Base-by-base conservation (phyloP, 345 rosid species). In the Excoecaria agallocha region DNA sequence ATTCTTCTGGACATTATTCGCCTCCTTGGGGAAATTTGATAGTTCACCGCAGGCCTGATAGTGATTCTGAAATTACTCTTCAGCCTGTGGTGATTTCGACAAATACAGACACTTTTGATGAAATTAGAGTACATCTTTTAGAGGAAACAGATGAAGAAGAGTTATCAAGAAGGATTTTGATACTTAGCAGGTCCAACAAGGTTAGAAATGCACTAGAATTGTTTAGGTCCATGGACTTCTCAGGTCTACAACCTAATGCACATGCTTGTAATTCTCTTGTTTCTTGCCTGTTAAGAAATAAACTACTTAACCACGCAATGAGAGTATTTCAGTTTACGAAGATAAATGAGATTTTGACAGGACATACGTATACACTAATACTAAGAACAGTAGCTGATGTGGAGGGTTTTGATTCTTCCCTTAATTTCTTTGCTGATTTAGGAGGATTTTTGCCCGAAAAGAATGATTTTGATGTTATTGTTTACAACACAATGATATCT, bases 221-320 rank as follows among this genome's bases (percentile, higher is more conserved):
- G 70, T 86, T 74, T 67, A 79, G 77, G 63, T 91, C 98, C 20
- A 91, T 91, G 93, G 84, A 79, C 62, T 68, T 77, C 41, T 78
- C 82, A 3, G 82, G 86, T 58, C 85, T 89, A 62, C 82, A 19
- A 55, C 89, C 94, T 10, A 81, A 73, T 59, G 72, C 70, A 24
- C 94, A 89, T 81, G 86, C 94, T 8, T 89, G 88, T 65, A 91
- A 91, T 80, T 89, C 96, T 68, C 85, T 91, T 38, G 84, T 93
- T 55, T 88, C 87, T 11, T 89, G 91, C 71, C 87, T 89, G 17
- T 62, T 93, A 59, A 86, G 98, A 82, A 82, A 82, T 46, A 78
- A 86, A 66, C 52, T 76, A 55, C 69, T 82, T 39, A 83, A 81
- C 37, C 78, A 83, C 39, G 91, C 88, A 3, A 71, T 88, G 82